Evolutionary conservation across 345 rosid species (phyloP).

Genomic region (Pugionium cornutum): DNA sequence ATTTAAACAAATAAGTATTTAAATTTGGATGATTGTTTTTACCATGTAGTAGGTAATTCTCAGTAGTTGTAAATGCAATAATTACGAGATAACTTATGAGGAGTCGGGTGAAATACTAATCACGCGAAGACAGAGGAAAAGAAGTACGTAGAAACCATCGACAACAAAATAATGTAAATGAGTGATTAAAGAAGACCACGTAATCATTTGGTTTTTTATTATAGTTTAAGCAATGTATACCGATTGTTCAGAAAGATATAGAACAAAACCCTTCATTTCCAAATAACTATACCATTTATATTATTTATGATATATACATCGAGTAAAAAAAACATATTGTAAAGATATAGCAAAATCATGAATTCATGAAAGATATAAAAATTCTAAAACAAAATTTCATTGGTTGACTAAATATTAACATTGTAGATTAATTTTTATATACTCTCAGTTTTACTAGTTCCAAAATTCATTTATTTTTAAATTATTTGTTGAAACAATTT

Average conservation of each 20-base stretch:
- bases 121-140: constrained; percentile 13
- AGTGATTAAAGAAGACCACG: neutral
- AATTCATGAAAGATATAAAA: too few relatives aligned
- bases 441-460: too few relatives aligned
- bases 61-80: constrained; percentile 3
- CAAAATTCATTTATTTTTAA: too few relatives aligned
- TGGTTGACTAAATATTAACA: too few relatives aligned
- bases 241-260: neutral
- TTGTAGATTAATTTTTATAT: too few relatives aligned
- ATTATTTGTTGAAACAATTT: too few relatives aligned
- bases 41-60: neutral
- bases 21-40: neutral
- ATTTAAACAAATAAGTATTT: too few relatives aligned
- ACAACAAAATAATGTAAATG: neutral
- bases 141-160: neutral
- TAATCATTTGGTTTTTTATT: neutral
- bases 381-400: too few relatives aligned
- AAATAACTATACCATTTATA: neutral
- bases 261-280: neutral
- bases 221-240: neutral
- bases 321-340: too few relatives aligned
- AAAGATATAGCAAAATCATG: too few relatives aligned
- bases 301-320: too few relatives aligned
- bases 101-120: constrained; percentile 1
- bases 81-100: neutral